Evolutionary conservation across 192 early-diverging fungal genomes (phyloP).

Genomic region (Backusella liffmaniae): DNA sequence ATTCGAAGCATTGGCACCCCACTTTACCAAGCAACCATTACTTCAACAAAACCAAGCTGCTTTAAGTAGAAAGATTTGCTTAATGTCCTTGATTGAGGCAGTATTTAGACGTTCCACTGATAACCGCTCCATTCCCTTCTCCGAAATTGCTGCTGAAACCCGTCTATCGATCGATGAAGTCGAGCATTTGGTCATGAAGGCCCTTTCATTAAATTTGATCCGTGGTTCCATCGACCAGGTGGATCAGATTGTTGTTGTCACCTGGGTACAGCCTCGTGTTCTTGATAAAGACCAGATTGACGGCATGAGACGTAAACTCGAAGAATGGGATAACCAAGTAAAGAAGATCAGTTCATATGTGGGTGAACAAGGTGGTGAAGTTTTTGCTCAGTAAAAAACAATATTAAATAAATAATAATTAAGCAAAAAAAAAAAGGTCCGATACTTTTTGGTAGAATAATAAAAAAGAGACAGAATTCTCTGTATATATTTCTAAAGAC

Average conservation of each 20-base stretch:
- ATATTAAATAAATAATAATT: neutral
- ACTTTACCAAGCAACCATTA: slow-evolving; percentile 78
- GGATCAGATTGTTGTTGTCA: slow-evolving; percentile 79
- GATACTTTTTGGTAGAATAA: slow-evolving; percentile 3
- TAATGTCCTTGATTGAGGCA: slow-evolving; percentile 95
- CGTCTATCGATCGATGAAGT: slow-evolving; percentile 79
- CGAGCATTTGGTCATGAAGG: slow-evolving; percentile 98
- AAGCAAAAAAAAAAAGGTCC: neutral
- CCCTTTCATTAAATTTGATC: slow-evolving; percentile 88
- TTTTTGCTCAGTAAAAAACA: slow-evolving; percentile 47
- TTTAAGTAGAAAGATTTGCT: slow-evolving; percentile 92
- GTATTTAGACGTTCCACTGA: slow-evolving; percentile 85
- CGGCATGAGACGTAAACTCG: slow-evolving; percentile 76
- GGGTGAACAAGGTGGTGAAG: slow-evolving; percentile 71
- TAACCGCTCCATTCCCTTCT: slow-evolving; percentile 77
- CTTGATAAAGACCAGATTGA: slow-evolving; percentile 88
- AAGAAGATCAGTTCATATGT: slow-evolving; percentile 66
- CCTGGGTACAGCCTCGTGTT: slow-evolving; percentile 98
- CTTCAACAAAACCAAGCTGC: slow-evolving; percentile 73
- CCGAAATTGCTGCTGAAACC: slow-evolving; percentile 79
- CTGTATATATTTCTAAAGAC: slow-evolving; percentile 5
- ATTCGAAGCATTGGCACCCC: slow-evolving; percentile 77
- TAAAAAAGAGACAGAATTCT: neutral
- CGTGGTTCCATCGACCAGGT: slow-evolving; percentile 96
- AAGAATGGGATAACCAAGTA: slow-evolving; percentile 86